phyloP scores from a whole-genome alignment of 179 eudicot species.

The Sideroxylon spinosum region DNA sequence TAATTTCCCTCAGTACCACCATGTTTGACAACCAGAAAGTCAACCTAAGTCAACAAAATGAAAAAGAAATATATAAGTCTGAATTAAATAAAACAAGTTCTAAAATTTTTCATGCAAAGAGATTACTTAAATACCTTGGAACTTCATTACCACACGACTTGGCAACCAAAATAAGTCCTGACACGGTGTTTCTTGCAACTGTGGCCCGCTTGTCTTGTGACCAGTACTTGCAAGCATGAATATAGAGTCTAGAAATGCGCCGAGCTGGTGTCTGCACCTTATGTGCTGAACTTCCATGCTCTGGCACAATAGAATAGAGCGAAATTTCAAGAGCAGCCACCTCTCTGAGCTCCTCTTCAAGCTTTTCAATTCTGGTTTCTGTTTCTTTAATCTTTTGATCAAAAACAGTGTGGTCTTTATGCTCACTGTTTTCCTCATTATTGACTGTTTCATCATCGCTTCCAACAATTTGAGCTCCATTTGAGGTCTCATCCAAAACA shows the following conservation, averaged over 20 bases:
- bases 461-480: conserved; percentile 28
- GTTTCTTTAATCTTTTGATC: conserved; percentile 47
- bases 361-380: conserved; percentile 64
- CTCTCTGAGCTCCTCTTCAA: conserved; percentile 83
- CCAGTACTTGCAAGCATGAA: conserved; percentile 83
- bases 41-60: conserved; percentile 46
- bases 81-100: neutral
- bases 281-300: conserved; percentile 89
- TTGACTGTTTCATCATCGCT: conserved; percentile 36
- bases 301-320: conserved; percentile 75
- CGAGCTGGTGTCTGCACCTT: conserved; percentile 92
- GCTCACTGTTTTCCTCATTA: conserved; percentile 24
- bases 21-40: conserved; percentile 90
- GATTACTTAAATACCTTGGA: conserved; percentile 46
- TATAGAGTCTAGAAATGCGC: conserved; percentile 78
- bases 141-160: conserved; percentile 86
- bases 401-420: conserved; percentile 33
- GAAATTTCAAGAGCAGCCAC: conserved; percentile 92
- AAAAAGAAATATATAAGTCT: conserved; percentile 9
- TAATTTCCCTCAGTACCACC: conserved; percentile 71
- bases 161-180: conserved; percentile 82
- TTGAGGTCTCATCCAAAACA: conserved; percentile 37
- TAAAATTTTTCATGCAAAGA: neutral
- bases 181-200: conserved; percentile 62
- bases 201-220: conserved; percentile 60